Evolutionary conservation across 2,329 filamentous ascomycete genomes (phyloP).

Genomic region (Tolypocladium paradoxum): DNA sequence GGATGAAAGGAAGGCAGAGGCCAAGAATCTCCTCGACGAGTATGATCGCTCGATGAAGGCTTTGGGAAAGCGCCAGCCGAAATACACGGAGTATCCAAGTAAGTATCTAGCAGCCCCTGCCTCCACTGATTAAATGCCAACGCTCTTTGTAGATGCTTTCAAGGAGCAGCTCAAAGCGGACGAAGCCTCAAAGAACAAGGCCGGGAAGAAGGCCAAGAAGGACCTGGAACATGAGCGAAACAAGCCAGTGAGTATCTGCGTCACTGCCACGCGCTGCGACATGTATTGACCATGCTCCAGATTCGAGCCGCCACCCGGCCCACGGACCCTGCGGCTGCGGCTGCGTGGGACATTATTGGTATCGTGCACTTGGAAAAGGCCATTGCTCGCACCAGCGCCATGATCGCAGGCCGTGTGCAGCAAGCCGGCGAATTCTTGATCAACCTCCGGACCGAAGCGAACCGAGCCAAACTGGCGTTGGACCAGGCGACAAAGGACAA

Average conservation of each 20-base stretch:
- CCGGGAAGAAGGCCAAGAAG: conserved; percentile 33
- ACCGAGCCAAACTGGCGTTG: conserved; percentile 32
- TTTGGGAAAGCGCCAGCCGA: conserved; percentile 31
- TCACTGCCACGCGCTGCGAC: neutral
- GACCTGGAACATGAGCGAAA: conserved; percentile 27
- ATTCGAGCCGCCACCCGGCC: conserved; percentile 34
- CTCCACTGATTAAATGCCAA: neutral
- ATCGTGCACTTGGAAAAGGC: conserved; percentile 35
- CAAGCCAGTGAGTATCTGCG: conserved; percentile 23
- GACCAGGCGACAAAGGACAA: conserved; percentile 33
- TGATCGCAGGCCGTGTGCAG: conserved; percentile 37
- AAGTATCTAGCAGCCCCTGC: conserved; percentile 8
- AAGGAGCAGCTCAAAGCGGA: conserved; percentile 36
- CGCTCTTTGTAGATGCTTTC: conserved; percentile 22
- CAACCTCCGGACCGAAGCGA: conserved; percentile 35
- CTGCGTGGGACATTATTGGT: conserved; percentile 42
- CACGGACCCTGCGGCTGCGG: conserved; percentile 32
- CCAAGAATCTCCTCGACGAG: conserved; percentile 26
- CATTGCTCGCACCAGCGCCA: conserved; percentile 23
- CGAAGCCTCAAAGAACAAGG: conserved; percentile 33
- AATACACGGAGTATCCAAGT: conserved; percentile 36
- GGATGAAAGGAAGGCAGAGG: conserved; percentile 30
- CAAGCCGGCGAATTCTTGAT: conserved; percentile 40
- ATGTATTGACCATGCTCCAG: conserved; percentile 11
- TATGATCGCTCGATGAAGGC: conserved; percentile 30